Conservation (phyloP, 2,329 filamentous ascomycete species). For the Ceratocystis alfenasii region DNA sequence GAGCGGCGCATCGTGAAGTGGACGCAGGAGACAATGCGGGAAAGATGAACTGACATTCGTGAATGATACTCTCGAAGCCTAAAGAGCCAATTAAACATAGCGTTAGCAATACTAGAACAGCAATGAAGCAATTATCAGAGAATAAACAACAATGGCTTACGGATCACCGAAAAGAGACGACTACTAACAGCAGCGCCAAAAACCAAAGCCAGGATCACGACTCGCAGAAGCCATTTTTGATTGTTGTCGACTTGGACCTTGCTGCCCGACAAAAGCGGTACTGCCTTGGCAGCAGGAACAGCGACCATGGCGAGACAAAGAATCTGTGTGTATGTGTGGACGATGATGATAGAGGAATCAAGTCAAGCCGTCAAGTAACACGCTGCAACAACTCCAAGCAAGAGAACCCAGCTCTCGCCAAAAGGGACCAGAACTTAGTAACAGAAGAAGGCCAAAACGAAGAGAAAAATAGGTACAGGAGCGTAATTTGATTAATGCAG, state of each 20-base stretch:
- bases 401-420: conserved; percentile 20
- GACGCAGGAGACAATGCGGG: conserved; percentile 12
- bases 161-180: conserved; percentile 95
- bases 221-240: conserved; percentile 49
- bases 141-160: conserved; percentile 43
- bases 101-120: conserved; percentile 28
- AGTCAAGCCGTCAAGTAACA: background rate
- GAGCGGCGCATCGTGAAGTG: background rate
- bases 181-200: conserved; percentile 84
- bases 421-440: background rate
- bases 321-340: background rate
- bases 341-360: background rate
- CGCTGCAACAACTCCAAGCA: conserved; percentile 7
- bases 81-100: conserved; percentile 19
- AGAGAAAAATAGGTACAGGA: background rate
- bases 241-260: conserved; percentile 28
- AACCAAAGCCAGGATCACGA: conserved; percentile 83
- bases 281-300: conserved; percentile 14
- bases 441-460: background rate
- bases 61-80: conserved; percentile 98
- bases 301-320: conserved; percentile 13
- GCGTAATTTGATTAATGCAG: conserved; percentile 7
- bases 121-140: conserved; percentile 5
- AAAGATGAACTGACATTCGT: conserved; percentile 71
- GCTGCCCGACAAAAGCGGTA: conserved; percentile 24